These are phyloP conservation scores for Fusarium mexicanum DNA, from an alignment of 2,329 filamentous ascomycete species.

Conservation along the genomic window DNA sequence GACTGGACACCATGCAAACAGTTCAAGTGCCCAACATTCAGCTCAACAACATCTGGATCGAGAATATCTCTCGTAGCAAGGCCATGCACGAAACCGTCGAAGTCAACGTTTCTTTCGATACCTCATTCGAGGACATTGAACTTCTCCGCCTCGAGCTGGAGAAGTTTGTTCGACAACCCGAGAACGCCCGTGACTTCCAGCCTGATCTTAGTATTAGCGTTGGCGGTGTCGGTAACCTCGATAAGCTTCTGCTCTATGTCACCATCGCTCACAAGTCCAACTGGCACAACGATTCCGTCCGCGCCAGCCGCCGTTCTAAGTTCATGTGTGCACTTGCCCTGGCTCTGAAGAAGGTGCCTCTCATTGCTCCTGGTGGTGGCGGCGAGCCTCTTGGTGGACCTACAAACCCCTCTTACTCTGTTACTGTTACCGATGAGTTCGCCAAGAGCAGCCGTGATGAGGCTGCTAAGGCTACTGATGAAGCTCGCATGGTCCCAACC, in stretches of 20 bases:
- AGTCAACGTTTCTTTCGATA: constrained; percentile 85
- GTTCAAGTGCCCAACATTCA: constrained; percentile 87
- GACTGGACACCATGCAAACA: constrained; percentile 82
- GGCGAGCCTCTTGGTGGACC: constrained; percentile 69
- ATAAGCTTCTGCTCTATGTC: constrained; percentile 85
- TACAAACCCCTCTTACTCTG: constrained; percentile 83
- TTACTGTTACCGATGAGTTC: constrained; percentile 75
- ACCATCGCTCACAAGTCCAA: constrained; percentile 93
- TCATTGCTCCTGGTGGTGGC: constrained; percentile 82
- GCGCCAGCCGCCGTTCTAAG: constrained; percentile 85
- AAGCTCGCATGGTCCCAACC: constrained; percentile 70
- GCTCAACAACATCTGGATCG: constrained; percentile 92
- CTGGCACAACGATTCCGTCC: constrained; percentile 87
- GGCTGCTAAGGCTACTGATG: constrained; percentile 69
- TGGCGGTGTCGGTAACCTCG: constrained; percentile 81
- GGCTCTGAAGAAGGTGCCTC: constrained; percentile 86
- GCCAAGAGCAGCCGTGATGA: constrained; percentile 72
- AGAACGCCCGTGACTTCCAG: constrained; percentile 92
- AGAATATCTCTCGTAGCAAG: constrained; percentile 91
- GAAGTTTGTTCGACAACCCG: constrained; percentile 81
- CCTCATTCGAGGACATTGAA: constrained; percentile 88
- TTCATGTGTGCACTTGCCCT: constrained; percentile 95
- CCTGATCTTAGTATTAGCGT: constrained; percentile 83
- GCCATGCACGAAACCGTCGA: constrained; percentile 89
- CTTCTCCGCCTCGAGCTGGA: constrained; percentile 86